These are phyloP conservation scores for Cicer arietinum DNA, from an alignment of 306 rosid species.

Conservation along the genomic window DNA sequence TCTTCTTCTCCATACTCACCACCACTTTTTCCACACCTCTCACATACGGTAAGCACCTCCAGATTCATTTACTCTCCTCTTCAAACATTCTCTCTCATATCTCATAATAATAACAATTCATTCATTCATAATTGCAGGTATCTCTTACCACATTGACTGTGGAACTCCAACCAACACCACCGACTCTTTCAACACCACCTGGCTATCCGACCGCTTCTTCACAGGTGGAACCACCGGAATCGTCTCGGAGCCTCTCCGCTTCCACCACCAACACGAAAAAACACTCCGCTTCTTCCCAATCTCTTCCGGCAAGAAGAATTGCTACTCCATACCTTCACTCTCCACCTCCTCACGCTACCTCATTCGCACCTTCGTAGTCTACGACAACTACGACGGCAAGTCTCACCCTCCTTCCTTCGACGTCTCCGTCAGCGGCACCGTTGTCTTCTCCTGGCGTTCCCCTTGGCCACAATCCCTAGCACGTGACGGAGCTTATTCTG, in stretches of 20 bases:
- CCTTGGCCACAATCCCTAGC: constrained; percentile 74
- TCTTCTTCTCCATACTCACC: neutral
- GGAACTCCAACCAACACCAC: constrained; percentile 67
- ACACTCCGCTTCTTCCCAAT: constrained; percentile 85
- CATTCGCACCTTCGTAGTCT: constrained; percentile 79
- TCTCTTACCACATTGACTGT: constrained; percentile 78
- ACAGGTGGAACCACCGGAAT: constrained; percentile 68
- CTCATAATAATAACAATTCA: neutral
- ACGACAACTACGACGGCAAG: constrained; percentile 95
- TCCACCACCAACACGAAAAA: constrained; percentile 72
- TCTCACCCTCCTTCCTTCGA: constrained; percentile 90
- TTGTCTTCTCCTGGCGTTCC: constrained; percentile 89
- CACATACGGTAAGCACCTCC: constrained; percentile 29
- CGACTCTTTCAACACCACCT: constrained; percentile 69
- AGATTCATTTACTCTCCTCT: neutral
- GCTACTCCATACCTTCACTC: constrained; percentile 71
- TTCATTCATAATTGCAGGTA: constrained; percentile 45
- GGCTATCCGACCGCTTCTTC: constrained; percentile 88
- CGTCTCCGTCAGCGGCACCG: constrained; percentile 73
- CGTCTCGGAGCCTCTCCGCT: constrained; percentile 88
- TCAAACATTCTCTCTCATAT: neutral
- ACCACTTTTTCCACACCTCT: constrained; percentile 6
- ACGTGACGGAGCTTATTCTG: constrained; percentile 85
- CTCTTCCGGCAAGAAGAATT: constrained; percentile 87
- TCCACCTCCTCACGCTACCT: constrained; percentile 64